Evolutionary conservation across 192 early-diverging fungal species (phyloP).

Genomic region (Diversispora epigaea): DNA sequence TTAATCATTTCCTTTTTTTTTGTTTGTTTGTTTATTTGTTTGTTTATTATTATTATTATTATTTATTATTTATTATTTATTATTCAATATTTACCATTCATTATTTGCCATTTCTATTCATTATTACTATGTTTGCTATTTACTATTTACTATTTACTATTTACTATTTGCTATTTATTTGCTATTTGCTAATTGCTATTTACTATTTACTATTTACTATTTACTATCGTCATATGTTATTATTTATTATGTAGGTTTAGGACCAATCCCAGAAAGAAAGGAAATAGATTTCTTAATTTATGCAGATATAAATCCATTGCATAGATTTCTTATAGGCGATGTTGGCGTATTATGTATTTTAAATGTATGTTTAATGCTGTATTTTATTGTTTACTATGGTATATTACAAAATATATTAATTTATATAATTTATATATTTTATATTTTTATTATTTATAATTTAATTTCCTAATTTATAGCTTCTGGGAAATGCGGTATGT

Average conservation of each 20-base stretch:
- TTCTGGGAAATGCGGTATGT: constrained; percentile 20
- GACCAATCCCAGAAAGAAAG: constrained; percentile 8
- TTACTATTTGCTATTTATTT: not conserved
- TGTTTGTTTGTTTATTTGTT: no score
- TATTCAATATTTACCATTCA: no score
- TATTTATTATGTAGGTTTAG: constrained; percentile 7
- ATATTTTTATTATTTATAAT: not conserved
- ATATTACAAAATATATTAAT: not conserved
- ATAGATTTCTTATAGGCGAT: constrained; percentile 14
- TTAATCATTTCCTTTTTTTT: no score
- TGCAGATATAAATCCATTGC: not conserved
- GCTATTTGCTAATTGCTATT: not conserved
- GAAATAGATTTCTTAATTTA: not conserved
- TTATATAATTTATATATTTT: not conserved
- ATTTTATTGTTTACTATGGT: not conserved
- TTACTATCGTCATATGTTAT: not conserved
- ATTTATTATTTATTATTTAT: no score
- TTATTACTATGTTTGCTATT: not conserved
- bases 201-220: not conserved
- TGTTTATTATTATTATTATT: no score
- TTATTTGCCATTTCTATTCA: not conserved
- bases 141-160: not conserved
- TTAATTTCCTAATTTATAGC: not conserved
- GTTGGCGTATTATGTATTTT: constrained; percentile 15
- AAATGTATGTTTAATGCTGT: not conserved